These are phyloP conservation scores for Leccinum subtestaceum DNA, from an alignment of 768 basidiomycete species.

Conservation along the genomic window DNA sequence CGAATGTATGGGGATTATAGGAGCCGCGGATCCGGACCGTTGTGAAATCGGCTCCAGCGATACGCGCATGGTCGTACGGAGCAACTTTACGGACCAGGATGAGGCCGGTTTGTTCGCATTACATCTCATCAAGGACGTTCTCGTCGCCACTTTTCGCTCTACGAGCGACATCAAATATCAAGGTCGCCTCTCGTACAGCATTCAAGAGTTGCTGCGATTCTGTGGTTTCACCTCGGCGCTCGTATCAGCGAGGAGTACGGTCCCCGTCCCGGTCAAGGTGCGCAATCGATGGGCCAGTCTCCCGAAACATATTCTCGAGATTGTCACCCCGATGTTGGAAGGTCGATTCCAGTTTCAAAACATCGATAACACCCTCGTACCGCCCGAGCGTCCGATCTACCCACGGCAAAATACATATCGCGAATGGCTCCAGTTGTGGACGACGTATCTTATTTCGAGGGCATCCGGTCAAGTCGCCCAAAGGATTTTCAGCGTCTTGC, in stretches of 20 bases:
- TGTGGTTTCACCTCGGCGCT: slow-evolving; percentile 84
- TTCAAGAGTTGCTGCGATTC: slow-evolving; percentile 86
- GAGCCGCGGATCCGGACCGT: slow-evolving; percentile 94
- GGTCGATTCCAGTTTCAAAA: slow-evolving; percentile 62
- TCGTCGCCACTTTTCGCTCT: slow-evolving; percentile 87
- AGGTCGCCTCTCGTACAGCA: slow-evolving; percentile 81
- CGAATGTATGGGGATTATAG: slow-evolving; percentile 88
- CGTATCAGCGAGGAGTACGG: slow-evolving; percentile 49
- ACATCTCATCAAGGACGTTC: slow-evolving; percentile 79
- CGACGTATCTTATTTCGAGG: slow-evolving; percentile 70
- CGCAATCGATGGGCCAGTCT: slow-evolving; percentile 76
- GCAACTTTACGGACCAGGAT: slow-evolving; percentile 75
- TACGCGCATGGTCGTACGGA: slow-evolving; percentile 65
- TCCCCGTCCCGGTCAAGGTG: slow-evolving; percentile 59
- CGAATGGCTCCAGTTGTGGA: slow-evolving; percentile 95
- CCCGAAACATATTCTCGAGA: slow-evolving; percentile 82
- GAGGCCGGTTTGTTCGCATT: slow-evolving; percentile 80
- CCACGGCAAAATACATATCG: slow-evolving; percentile 75
- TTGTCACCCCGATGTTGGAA: slow-evolving; percentile 79
- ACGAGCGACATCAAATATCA: slow-evolving; percentile 95
- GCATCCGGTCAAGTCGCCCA: slow-evolving; percentile 57
- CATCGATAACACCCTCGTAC: slow-evolving; percentile 38
- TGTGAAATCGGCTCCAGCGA: slow-evolving; percentile 64
- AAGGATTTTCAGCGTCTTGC: slow-evolving; percentile 75
- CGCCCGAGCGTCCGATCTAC: slow-evolving; percentile 73